Base-by-base conservation (phyloP, 306 rosid genomes). In the Malus sylvestris region DNA sequence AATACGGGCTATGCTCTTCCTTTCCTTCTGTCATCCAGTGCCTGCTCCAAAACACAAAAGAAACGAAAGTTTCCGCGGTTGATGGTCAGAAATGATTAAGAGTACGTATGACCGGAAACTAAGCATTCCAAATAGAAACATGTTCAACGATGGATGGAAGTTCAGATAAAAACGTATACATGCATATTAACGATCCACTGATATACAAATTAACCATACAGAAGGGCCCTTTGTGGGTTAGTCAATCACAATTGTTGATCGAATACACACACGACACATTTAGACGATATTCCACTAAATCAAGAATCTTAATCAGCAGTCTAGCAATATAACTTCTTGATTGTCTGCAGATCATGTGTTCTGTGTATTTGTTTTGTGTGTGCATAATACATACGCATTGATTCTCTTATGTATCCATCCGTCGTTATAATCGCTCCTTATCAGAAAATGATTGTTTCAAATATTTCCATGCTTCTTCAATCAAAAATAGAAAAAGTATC, bases 11-110 rank as follows among this genome's bases (percentile, higher is more conserved):
- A 87, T 67, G 70, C 83, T 80, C 84, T 87, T 75, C 83, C 90
- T 72, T 82, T 87, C 86, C 86, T 80, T 59, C 82, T 87, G 49
- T 84, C 90, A 45, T 87, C 88, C 59, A 82, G 59, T 67, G 88
- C 88, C 90, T 87, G 90, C 81, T 51, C 25, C 58, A 81, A 77
- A 27, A 46, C 33, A 27, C 19, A 23, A 30, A 67, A 19, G 6
- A 23, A 61, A 18, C 5, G 9, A 16, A 8, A 15, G 23, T 14
- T 40, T 40, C 76, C 33, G 38, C 13, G 12, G 10, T 16, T 27
- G 44, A 57, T 10, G 63, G 13, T 10, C 33, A 25, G 18, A 2
- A 27, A 14, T 61, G 27, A 27, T 12, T 13, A 5, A 13, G 4
- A 12, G n/a, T 1, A 40, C 5, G 35, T 0, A 60, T 25, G 13